Evolutionary conservation across 129 eudicot species (phyloP), one percentile per base, ranked within the genome.

Genomic region (Artemisia annua): DNA sequence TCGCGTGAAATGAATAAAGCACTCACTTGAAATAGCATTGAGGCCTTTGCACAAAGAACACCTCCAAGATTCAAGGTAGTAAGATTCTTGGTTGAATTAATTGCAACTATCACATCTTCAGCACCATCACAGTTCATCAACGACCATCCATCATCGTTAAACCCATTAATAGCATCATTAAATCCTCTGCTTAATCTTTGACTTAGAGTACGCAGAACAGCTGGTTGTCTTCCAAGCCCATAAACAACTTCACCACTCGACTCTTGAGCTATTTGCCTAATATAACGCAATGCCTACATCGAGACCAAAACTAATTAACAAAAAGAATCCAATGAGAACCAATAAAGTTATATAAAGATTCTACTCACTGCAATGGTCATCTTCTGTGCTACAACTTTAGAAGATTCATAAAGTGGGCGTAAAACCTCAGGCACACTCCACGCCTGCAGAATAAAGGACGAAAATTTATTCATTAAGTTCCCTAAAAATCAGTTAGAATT

Each of bases 361-460:
- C 24, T 20, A 81, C 97, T 86, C 78, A 94, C 99, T 28, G 99
- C 97, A 65, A 88, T 90, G 30, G 99, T 94, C 84, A 84, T 85
- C 70, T 85, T 94, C 72, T 94, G 99, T 2, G 99, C 99, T 58
- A 90, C 89, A 20, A 88, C 83, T 84, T 88, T 88, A 24, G 99
- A 83, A 39, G 99, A 94, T 83, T 88, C 94, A 75, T 94, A 94
- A 69, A 94, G 96, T 28, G 99, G 96, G n/a, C 99, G 89, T 15
- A 94, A 78, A 77, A 94, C 94, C 80, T 94, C 99, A 1, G 99
- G 99, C 67, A 88, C 99, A 65, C 93, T 88, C 99, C 96, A 90
- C 2, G 99, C 94, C 97, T 92, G 56, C 51, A 82, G 54, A 75
- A 62, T 15, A 43, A 39, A 59, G 2, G 5, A 52, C 14, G 7